These are phyloP conservation scores for Chytriomyces sp. DNA, from an alignment of 192 early-diverging fungal species.

Conservation along the genomic window DNA sequence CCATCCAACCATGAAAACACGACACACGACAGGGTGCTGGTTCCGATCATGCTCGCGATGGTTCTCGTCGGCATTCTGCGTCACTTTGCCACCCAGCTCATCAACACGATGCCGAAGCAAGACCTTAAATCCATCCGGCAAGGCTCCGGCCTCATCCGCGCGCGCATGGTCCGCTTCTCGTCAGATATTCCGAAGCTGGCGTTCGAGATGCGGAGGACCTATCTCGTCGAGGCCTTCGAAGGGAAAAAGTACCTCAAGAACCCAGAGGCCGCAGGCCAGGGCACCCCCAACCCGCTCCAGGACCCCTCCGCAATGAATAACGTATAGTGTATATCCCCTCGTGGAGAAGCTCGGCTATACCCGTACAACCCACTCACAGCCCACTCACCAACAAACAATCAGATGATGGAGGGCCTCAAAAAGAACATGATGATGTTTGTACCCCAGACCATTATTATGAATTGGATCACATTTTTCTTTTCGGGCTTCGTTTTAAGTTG, in stretches of 20 bases:
- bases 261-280: constrained; percentile 59
- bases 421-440: constrained; percentile 96
- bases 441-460: constrained; percentile 98
- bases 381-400: background rate
- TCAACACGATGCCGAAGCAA: constrained; percentile 80
- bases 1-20: background rate
- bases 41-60: constrained; percentile 98
- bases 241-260: constrained; percentile 84
- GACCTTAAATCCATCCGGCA: constrained; percentile 81
- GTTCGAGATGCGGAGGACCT: constrained; percentile 68
- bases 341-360: no score
- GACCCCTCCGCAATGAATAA: constrained; percentile 91
- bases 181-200: constrained; percentile 69
- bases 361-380: background rate
- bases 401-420: constrained; percentile 97
- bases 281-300: constrained; percentile 80
- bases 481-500: constrained; percentile 92
- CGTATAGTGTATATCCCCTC: background rate
- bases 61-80: constrained; percentile 93
- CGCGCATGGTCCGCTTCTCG: constrained; percentile 48
- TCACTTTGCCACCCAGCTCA: constrained; percentile 87
- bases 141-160: background rate
- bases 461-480: constrained; percentile 99
- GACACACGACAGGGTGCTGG: constrained; percentile 77
- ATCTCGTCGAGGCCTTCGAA: constrained; percentile 65